A percentile compares a stretch with the other conserved stretches of the same genome.
Evolutionary conservation across 305 asterid species (phyloP).

Genomic region (Fraxinus paxiana): DNA sequence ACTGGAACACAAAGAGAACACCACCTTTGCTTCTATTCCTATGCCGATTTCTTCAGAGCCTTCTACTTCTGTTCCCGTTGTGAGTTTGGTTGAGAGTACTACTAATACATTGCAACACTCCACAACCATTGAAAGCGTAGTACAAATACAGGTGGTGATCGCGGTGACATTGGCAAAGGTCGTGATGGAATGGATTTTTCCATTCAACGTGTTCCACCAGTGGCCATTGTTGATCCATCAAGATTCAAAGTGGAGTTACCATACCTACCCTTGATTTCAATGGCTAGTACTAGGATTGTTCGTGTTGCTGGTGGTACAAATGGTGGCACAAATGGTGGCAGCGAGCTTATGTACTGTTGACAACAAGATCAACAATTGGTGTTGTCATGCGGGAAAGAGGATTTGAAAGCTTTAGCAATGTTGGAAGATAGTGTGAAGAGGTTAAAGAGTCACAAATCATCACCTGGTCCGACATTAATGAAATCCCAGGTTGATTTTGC

Average conservation of each 20-base stretch:
- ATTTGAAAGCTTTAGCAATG: slow-evolving; percentile 75
- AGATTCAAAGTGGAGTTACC: slow-evolving; percentile 57
- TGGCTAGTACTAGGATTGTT: background rate
- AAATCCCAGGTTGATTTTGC: slow-evolving; percentile 64
- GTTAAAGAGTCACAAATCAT: slow-evolving; percentile 69
- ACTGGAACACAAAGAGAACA: too few relatives aligned
- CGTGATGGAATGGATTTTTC: background rate
- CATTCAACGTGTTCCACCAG: background rate
- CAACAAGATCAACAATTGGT: slow-evolving; percentile 50
- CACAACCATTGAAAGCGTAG: slow-evolving; percentile 51
- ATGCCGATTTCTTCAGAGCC: too few relatives aligned
- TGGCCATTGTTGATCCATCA: slow-evolving; percentile 33
- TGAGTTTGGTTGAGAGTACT: too few relatives aligned
- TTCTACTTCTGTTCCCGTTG: too few relatives aligned
- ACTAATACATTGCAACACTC: slow-evolving; percentile 12
- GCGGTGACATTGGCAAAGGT: slow-evolving; percentile 20
- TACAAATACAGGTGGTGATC: slow-evolving; percentile 12
- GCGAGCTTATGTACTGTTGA: slow-evolving; percentile 30
- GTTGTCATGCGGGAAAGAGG: slow-evolving; percentile 84
- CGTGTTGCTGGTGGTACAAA: background rate
- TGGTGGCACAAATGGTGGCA: background rate
- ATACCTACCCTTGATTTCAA: slow-evolving; percentile 29
- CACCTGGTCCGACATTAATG: slow-evolving; percentile 44
- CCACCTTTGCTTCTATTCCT: too few relatives aligned
- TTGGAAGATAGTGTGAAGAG: slow-evolving; percentile 78